Evolutionary conservation across 2,329 filamentous ascomycete genomes (phyloP), one percentile per base, ranked within the genome.

Genomic region (Trichoderma asperellum): DNA sequence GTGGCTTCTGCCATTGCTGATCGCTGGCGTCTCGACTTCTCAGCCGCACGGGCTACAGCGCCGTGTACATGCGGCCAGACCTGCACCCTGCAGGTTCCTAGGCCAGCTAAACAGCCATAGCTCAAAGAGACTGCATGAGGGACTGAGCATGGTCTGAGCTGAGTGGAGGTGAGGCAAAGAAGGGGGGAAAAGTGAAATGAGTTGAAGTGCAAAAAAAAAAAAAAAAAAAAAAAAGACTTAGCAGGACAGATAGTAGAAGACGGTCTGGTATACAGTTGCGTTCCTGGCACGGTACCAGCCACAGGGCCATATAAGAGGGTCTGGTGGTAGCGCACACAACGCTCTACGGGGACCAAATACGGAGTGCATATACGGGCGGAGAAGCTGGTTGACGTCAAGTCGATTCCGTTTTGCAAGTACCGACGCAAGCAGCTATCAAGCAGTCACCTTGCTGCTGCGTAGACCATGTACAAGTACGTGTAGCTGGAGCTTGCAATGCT

Each of bases 21-120:
- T 66, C 63, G 18, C 55, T 66, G 63, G 29, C 55, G 24, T 18
- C 21, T 32, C 55, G 18, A 37, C 21, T 32, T 43, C 62, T 65
- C 63, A 66, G 63, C 63, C 63, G 63, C 63, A 66, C 63, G 63
- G 53, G 37, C 49, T 56, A 29, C 35, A 55, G 61, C 53, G 34
- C 32, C 43, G 14, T 21, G 60, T n/a, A 34, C 53, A 34, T 56
- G 53, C 27, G 21, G 34, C 61, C 34, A 52, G 59, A 52, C 53
- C 53, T 49, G 53, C 34, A 56, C 29, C 53, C 29, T 56, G 27
- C 53, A 24, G 52, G 49, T 62, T 43, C 12, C 59, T 35, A 24
- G 59, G 29, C 43, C 34, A 32, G 34, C n/a, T 52, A 12, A 52
- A 21, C 40, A 32, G 27, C 29, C 43, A 52, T 35, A 52, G 59